Conservation (phyloP, 2,329 filamentous ascomycete species). For the Hypoxylon sp. region DNA sequence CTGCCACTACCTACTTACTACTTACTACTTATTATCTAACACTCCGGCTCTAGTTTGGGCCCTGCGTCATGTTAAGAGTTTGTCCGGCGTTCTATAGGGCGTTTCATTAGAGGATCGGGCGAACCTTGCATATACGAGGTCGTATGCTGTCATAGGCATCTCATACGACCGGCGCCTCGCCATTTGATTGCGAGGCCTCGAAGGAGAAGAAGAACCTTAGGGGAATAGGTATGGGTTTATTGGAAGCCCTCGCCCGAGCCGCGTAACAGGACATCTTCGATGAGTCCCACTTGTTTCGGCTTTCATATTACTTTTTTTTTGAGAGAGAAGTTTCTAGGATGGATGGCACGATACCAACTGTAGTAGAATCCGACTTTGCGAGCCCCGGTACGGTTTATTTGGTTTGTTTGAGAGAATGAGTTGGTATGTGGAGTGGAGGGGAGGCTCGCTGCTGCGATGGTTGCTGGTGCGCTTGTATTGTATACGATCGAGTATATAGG, state of each 20-base stretch:
- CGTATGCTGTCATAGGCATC: neutral
- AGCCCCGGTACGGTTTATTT: neutral
- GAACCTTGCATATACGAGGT: constrained; percentile 35
- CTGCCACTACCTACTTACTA: neutral
- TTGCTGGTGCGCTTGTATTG: constrained; percentile 16
- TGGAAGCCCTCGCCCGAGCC: neutral
- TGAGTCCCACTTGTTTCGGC: constrained; percentile 1
- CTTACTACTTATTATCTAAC: neutral
- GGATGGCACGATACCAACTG: constrained; percentile 33
- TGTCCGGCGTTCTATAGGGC: constrained; percentile 21
- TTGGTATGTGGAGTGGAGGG: neutral
- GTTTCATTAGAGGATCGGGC: constrained; percentile 30
- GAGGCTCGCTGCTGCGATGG: constrained; percentile 5
- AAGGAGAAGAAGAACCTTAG: neutral
- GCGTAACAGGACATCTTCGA: neutral
- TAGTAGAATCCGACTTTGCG: constrained; percentile 17
- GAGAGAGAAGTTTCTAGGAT: constrained; percentile 6
- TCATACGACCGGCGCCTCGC: neutral
- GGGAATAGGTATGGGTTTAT: constrained; percentile 10
- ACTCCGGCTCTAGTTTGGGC: constrained; percentile 10
- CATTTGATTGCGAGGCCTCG: neutral
- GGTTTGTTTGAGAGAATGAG: neutral
- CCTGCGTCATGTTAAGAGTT: constrained; percentile 17
- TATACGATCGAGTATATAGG: constrained; percentile 11
- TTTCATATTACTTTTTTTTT: neutral